Percentiles rank a stretch among this genome's conserved stretches.
phyloP scores from a whole-genome alignment of 2,329 filamentous ascomycete species.

The Pyricularia sp. region DNA sequence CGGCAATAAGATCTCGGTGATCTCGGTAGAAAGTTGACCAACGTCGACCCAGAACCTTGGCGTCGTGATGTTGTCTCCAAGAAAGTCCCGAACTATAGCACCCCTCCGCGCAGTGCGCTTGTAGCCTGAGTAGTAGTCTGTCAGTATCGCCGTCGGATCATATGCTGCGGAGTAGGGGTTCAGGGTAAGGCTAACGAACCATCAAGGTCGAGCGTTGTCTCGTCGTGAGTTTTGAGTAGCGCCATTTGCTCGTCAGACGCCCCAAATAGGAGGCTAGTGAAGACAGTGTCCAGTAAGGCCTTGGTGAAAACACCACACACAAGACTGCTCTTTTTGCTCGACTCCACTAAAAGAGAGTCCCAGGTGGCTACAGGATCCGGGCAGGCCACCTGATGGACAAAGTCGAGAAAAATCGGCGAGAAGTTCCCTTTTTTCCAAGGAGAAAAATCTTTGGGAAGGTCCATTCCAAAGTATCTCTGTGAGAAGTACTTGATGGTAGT shows the following conservation, averaged over 20 bases:
- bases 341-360: constrained; percentile 22
- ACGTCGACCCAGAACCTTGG: constrained; percentile 26
- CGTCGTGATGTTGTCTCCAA: constrained; percentile 17
- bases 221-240: constrained; percentile 21
- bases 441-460: constrained; percentile 7
- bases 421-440: constrained; percentile 14
- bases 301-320: constrained; percentile 25
- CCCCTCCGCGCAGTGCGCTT: constrained; percentile 23
- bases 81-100: constrained; percentile 16
- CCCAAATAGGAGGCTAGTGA: constrained; percentile 29
- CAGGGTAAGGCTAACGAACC: constrained; percentile 16
- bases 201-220: constrained; percentile 19
- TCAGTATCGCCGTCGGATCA: background rate
- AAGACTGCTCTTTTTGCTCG: constrained; percentile 21
- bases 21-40: constrained; percentile 22
- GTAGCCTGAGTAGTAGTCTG: constrained; percentile 20
- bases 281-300: constrained; percentile 27
- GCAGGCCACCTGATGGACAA: constrained; percentile 20
- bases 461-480: constrained; percentile 17
- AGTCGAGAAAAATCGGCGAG: constrained; percentile 23
- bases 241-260: constrained; percentile 15
- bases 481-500: constrained; percentile 14
- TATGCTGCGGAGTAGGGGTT: background rate
- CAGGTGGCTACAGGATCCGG: constrained; percentile 25
- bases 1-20: constrained; percentile 25